Conservation (phyloP, 2,329 filamentous ascomycete species). For the Ascocoryne sarcoides region DNA sequence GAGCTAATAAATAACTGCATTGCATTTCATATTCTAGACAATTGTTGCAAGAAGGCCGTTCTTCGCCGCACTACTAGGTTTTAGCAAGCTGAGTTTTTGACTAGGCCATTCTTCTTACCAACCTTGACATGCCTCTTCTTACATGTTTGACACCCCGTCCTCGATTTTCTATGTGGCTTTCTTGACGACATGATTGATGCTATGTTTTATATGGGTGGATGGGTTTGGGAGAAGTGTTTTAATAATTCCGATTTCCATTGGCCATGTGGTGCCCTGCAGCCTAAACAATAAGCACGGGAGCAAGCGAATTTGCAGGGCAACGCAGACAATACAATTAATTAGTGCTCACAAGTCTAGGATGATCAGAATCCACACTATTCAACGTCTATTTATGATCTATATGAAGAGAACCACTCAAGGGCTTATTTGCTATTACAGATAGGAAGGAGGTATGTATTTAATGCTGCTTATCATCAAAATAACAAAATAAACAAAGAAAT, state of each 20-base stretch:
- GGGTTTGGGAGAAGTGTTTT: not conserved
- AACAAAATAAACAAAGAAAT: too few species aligned
- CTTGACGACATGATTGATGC: conserved; percentile 5
- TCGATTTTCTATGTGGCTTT: conserved; percentile 6
- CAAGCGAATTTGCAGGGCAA: too few species aligned
- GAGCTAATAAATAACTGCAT: not conserved
- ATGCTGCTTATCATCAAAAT: too few species aligned
- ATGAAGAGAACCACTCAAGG: too few species aligned
- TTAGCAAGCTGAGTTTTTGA: not conserved
- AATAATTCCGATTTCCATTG: not conserved
- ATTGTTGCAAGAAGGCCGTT: conserved; percentile 5
- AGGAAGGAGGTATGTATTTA: too few species aligned
- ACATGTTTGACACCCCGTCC: conserved; percentile 5
- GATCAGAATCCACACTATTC: too few species aligned
- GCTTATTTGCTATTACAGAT: too few species aligned
- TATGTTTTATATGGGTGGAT: not conserved
- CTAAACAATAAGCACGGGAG: too few species aligned
- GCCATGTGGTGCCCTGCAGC: not conserved
- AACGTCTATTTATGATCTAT: too few species aligned
- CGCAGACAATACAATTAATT: too few species aligned
- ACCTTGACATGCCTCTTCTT: conserved; percentile 11
- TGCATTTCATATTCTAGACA: not conserved
- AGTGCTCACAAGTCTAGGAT: too few species aligned
- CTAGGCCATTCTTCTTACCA: not conserved
- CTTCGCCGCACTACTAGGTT: conserved; percentile 6